A percentile compares a stretch with the other conserved stretches of the same genome.
Evolutionary conservation across 2,329 filamentous ascomycete genomes (phyloP).

Genomic region (Alternaria sp.): DNA sequence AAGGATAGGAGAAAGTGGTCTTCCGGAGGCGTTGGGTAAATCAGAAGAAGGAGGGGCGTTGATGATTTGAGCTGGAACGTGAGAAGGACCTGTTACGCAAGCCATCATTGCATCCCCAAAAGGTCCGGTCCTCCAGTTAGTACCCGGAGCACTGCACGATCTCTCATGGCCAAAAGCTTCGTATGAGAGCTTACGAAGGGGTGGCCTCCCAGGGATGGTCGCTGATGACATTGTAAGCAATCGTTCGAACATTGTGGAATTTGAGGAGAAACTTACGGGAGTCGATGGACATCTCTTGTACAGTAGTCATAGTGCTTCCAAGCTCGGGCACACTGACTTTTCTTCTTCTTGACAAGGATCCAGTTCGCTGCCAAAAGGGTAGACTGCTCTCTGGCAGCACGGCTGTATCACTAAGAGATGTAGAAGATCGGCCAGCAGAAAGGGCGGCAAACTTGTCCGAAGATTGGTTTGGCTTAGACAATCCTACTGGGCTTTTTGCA

Average conservation of each 20-base stretch:
- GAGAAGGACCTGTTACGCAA: slow-evolving; percentile 50
- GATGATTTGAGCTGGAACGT: slow-evolving; percentile 29
- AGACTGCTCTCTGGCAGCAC: slow-evolving; percentile 39
- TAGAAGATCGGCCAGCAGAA: slow-evolving; percentile 50
- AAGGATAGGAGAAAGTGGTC: slow-evolving; percentile 42
- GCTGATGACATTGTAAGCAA: slow-evolving; percentile 38
- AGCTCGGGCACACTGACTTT: slow-evolving; percentile 55
- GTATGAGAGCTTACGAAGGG: slow-evolving; percentile 47
- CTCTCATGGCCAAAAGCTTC: slow-evolving; percentile 50
- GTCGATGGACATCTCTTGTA: slow-evolving; percentile 50
- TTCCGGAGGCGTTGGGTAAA: slow-evolving; percentile 19
- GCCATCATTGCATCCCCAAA: slow-evolving; percentile 53
- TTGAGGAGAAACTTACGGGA: slow-evolving; percentile 46
- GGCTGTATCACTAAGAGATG: slow-evolving; percentile 53
- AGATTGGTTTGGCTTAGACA: slow-evolving; percentile 27
- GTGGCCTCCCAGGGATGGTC: slow-evolving; percentile 53
- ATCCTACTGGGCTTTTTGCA: slow-evolving; percentile 40
- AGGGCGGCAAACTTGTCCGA: slow-evolving; percentile 49
- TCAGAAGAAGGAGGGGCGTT: slow-evolving; percentile 27
- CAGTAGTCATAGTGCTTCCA: slow-evolving; percentile 50
- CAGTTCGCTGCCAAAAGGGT: slow-evolving; percentile 49
- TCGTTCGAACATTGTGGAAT: neutral
- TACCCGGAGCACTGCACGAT: slow-evolving; percentile 51
- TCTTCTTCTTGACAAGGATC: slow-evolving; percentile 50
- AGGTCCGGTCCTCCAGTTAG: slow-evolving; percentile 49